Evolutionary conservation across 179 eudicot species (phyloP).

Genomic region (Beta corolliflora): DNA sequence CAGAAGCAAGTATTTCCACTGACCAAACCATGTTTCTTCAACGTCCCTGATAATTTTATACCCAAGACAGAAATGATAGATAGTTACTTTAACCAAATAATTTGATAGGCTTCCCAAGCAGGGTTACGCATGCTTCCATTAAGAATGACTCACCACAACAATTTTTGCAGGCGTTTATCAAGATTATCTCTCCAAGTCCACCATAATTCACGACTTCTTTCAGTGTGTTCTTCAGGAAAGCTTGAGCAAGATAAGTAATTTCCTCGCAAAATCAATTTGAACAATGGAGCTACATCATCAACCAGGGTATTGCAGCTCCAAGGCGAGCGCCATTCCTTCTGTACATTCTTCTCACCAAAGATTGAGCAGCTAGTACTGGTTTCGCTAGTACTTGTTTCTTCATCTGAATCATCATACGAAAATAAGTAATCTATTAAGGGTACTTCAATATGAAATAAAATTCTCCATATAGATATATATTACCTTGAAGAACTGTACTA

Average conservation of each 20-base stretch:
- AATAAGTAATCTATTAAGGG: background rate
- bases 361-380: slow-evolving; percentile 35
- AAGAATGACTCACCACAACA: slow-evolving; percentile 53
- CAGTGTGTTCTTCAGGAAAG: slow-evolving; percentile 54
- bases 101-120: background rate
- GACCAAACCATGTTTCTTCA: slow-evolving; percentile 87
- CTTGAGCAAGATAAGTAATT: slow-evolving; percentile 65
- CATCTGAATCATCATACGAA: slow-evolving; percentile 34
- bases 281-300: slow-evolving; percentile 74
- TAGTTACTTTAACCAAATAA: background rate
- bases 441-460: slow-evolving; percentile 2
- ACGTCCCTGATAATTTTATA: slow-evolving; percentile 48
- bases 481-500: slow-evolving; percentile 64
- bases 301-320: slow-evolving; percentile 70
- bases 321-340: slow-evolving; percentile 67
- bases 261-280: slow-evolving; percentile 58
- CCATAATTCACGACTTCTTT: slow-evolving; percentile 60
- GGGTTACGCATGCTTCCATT: background rate
- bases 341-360: slow-evolving; percentile 34
- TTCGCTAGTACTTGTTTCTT: slow-evolving; percentile 39
- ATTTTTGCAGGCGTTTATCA: slow-evolving; percentile 59
- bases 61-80: background rate
- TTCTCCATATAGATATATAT: slow-evolving; percentile 24
- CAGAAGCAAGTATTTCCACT: slow-evolving; percentile 74
- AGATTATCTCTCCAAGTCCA: slow-evolving; percentile 73